Evolutionary conservation across 306 rosid species (phyloP), one percentile per base, ranked within the genome.

Genomic region (Citrullus amarus): DNA sequence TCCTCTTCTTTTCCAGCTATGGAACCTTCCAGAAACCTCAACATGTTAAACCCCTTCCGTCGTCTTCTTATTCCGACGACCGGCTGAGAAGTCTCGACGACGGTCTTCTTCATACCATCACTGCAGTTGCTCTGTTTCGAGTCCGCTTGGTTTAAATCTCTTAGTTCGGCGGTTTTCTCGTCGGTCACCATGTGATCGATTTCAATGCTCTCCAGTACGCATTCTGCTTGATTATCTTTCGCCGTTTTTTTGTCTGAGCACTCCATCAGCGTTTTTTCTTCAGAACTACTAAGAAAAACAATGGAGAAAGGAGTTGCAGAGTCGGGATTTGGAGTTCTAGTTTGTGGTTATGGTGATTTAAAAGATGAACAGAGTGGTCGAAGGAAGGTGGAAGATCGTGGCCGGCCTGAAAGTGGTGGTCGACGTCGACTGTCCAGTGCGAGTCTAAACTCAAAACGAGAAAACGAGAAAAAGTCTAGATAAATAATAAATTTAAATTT

Each of bases 21-120:
- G 6, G 89, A 83, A 71, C 92, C 82, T 25, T 91, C 91, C 16
- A 96, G 96, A 87, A 96, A 96, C 20, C 92, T 88, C 78, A 96
- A 81, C 79, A 93, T 85, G 81, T 79, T 88, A 48, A 92, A 67
- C 75, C 96, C 92, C 82, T 84, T 87, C 9, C 63, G 48, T 11
- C 74, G 39, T 65, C 77, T 13, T 68, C 28, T 0, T 53, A 87
- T 83, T 75, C 30, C 77, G 70, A 85, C 68, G 79, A 76, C 38
- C 8, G 17, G 75, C 44, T 0, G 48, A 43, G 38, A 16, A 36
- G 60, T 81, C 14, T 80, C 81, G 67, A 3, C 50, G 10, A 66
- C 86, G 79, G 65, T 73, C 57, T 88, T 85, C 76, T 75, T 86
- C 69, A 89, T 81, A 6, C 54, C 51, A 50, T 43, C 68, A 80